A percentile compares a stretch with the other conserved stretches of the same genome.
These are phyloP conservation scores for Mesostigma viride DNA, from an alignment of 139 green algal species.

Conservation along the genomic window DNA sequence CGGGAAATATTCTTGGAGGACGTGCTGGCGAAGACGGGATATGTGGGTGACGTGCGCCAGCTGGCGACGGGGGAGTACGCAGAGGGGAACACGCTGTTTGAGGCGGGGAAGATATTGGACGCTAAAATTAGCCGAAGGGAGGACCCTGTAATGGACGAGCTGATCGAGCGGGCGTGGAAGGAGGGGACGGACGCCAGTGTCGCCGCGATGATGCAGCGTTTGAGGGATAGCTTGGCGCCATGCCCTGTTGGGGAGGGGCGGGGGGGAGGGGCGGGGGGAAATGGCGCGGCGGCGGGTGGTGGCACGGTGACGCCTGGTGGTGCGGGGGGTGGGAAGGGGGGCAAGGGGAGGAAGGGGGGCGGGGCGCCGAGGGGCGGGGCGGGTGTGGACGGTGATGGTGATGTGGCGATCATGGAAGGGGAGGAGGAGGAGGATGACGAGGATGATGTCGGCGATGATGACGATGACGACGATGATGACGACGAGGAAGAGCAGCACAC, in stretches of 20 bases:
- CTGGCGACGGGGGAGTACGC: neutral
- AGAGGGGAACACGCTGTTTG: neutral
- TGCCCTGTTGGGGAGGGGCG: too few relatives aligned
- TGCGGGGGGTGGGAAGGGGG: too few relatives aligned
- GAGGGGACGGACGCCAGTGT: too few relatives aligned
- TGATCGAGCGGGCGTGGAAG: neutral
- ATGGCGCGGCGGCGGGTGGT: too few relatives aligned
- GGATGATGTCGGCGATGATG: conserved; percentile 3
- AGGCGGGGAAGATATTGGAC: too few relatives aligned
- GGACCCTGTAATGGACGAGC: neutral
- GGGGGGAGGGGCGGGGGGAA: too few relatives aligned
- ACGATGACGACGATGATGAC: conserved; percentile 11
- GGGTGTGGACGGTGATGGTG: neutral
- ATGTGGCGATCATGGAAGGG: too few relatives aligned
- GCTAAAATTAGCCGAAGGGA: too few relatives aligned
- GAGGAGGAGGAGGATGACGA: neutral
- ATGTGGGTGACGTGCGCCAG: neutral
- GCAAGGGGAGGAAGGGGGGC: too few relatives aligned
- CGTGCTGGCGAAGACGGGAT: conserved; percentile 33
- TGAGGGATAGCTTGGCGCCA: too few relatives aligned
- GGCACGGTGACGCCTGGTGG: too few relatives aligned
- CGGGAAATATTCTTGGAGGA: conserved; percentile 43
- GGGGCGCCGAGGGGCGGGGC: neutral
- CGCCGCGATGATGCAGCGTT: too few relatives aligned
- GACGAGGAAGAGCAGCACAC: conserved; percentile 21